These are phyloP conservation scores for Naganishia kalamii DNA, from an alignment of 768 basidiomycete genomes.

Conservation along the genomic window DNA sequence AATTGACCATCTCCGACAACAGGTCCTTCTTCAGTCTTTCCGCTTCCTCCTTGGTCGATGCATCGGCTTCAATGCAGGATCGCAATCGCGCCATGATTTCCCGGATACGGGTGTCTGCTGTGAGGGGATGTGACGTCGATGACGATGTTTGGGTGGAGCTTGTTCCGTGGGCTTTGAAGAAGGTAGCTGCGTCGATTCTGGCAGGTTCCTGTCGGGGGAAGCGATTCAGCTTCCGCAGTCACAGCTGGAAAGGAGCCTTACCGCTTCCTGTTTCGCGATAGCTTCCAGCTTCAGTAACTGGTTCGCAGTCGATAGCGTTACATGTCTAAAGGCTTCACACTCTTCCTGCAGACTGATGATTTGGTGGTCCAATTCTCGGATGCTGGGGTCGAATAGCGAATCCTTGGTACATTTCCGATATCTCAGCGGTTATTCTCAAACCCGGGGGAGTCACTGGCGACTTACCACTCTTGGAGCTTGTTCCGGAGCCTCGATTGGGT, in stretches of 20 bases:
- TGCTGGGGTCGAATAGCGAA: constrained; percentile 34
- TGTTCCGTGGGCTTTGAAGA: constrained; percentile 31
- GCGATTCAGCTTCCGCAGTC: not conserved
- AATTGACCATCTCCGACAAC: constrained; percentile 18
- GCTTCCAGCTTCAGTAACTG: constrained; percentile 35
- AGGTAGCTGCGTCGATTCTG: constrained; percentile 35
- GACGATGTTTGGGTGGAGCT: constrained; percentile 29
- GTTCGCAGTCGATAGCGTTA: constrained; percentile 41
- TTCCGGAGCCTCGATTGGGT: constrained; percentile 13
- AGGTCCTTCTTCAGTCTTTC: constrained; percentile 16
- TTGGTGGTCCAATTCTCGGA: constrained; percentile 38
- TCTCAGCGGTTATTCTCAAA: not conserved
- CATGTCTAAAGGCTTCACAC: constrained; percentile 45
- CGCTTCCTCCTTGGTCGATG: constrained; percentile 31
- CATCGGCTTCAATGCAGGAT: constrained; percentile 25
- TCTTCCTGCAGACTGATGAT: constrained; percentile 43
- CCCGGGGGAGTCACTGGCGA: not conserved
- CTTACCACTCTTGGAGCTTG: constrained; percentile 22
- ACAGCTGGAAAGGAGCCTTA: constrained; percentile 29
- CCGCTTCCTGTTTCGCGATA: constrained; percentile 30
- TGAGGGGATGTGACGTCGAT: constrained; percentile 38
- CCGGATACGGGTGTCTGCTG: constrained; percentile 36
- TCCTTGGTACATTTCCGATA: not conserved
- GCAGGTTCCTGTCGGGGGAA: constrained; percentile 29
- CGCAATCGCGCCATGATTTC: constrained; percentile 33